Evolutionary conservation across 192 early-diverging fungal species (phyloP).

Genomic region (Coemansia sp.): DNA sequence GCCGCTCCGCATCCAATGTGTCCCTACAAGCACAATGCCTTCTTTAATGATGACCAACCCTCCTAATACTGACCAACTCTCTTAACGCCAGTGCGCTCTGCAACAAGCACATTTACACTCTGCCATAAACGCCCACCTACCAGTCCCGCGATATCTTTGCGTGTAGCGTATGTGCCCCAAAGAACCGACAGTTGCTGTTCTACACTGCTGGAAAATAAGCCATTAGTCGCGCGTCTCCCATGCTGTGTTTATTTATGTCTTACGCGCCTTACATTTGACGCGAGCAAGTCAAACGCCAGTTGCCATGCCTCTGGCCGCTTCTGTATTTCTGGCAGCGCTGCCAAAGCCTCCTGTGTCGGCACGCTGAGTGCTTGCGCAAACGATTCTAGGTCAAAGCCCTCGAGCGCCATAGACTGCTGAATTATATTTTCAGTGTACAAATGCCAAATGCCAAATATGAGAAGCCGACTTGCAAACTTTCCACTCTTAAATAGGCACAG

Average conservation of each 20-base stretch:
- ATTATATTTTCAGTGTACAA: background rate
- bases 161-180: slow-evolving; percentile 48
- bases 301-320: slow-evolving; percentile 41
- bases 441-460: background rate
- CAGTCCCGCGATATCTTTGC: slow-evolving; percentile 41
- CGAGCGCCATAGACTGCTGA: slow-evolving; percentile 21
- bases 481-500: too few relatives aligned
- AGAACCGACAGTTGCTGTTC: slow-evolving; percentile 46
- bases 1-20: slow-evolving; percentile 42
- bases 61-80: background rate
- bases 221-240: too few relatives aligned
- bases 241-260: background rate
- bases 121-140: slow-evolving; percentile 2
- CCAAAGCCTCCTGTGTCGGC: slow-evolving; percentile 47
- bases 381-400: slow-evolving; percentile 34
- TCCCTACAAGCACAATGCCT: slow-evolving; percentile 9
- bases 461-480: background rate
- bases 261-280: slow-evolving; percentile 9
- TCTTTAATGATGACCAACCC: background rate
- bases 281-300: slow-evolving; percentile 45
- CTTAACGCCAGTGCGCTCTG: background rate
- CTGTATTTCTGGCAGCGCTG: slow-evolving; percentile 36
- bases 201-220: background rate
- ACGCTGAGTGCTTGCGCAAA: slow-evolving; percentile 48
- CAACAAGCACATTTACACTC: background rate